phyloP scores from a whole-genome alignment of 2,329 filamentous ascomycete genomes.

The Juglanconis sp. region DNA sequence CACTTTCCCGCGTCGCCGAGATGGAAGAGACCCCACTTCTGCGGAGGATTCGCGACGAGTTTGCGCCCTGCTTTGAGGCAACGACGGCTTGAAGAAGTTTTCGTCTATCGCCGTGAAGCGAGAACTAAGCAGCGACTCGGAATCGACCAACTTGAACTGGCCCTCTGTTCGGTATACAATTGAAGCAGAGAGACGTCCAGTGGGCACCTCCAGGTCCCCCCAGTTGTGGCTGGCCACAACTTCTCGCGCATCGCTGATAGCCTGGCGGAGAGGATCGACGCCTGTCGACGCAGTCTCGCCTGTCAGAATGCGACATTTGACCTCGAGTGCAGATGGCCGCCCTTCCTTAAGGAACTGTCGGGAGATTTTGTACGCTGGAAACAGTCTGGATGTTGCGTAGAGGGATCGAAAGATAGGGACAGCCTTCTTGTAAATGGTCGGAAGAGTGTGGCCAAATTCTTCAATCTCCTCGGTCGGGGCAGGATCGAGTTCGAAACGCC shows the following conservation, averaged over 20 bases:
- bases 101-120: constrained; percentile 91
- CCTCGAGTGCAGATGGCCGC: constrained; percentile 63
- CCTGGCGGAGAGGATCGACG: constrained; percentile 67
- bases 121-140: constrained; percentile 85
- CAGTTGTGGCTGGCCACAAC: constrained; percentile 76
- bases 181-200: constrained; percentile 76
- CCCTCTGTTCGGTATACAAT: constrained; percentile 86
- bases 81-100: constrained; percentile 77
- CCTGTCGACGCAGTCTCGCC: constrained; percentile 53
- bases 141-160: constrained; percentile 87
- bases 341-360: constrained; percentile 71
- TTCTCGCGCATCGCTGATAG: constrained; percentile 63
- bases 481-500: constrained; percentile 79
- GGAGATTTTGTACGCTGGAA: constrained; percentile 82
- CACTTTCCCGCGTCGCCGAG: constrained; percentile 46
- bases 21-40: constrained; percentile 74
- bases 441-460: constrained; percentile 63
- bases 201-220: constrained; percentile 79
- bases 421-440: constrained; percentile 94
- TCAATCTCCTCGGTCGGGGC: constrained; percentile 44
- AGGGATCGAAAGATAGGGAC: constrained; percentile 92
- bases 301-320: constrained; percentile 76
- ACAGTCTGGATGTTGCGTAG: constrained; percentile 74
- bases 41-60: constrained; percentile 33
- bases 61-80: constrained; percentile 52